Evolutionary conservation across 257 asterid species (phyloP), one percentile per base, ranked within the genome.

Genomic region (Sherardia arvensis): DNA sequence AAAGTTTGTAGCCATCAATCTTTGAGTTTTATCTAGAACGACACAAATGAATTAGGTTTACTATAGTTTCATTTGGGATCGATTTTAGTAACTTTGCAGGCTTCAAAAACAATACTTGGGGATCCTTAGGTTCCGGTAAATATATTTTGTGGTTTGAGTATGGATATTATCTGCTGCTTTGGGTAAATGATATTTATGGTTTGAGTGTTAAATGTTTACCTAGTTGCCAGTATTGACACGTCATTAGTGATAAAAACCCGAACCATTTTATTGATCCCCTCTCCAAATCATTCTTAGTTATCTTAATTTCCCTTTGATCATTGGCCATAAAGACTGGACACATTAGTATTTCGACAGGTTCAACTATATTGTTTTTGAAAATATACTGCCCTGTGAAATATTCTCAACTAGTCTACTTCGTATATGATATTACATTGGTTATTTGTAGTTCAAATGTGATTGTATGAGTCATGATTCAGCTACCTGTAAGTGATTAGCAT

Each of bases 81-180:
- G 6, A 20, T 15, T 40, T 10, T 17, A 62, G 51, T 45, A 26
- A n/a, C n/a, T 62, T 43, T 63, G 33, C 66, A 63, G 69, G 21
- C 60, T 43, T 43, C 10, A 4, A 7, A 40, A 21, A 38, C 34
- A 36, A 22, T 23, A 8, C 47, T n/a, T n/a, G 9, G 9, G 26
- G 63, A 53, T 23, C n/a, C 54, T 62, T 29, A 26, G 60, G 49
- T 53, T 21, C 14, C 21, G 23, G 32, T 61, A 20, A 51, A 14
- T 43, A 20, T 28, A 22, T 22, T 59, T 53, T 51, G 54, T 22
- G 66, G 66, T 1, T 3, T 32, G 29, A 20, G 51, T 43, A 12
- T 61, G 26, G 45, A 60, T 20, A n/a, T 10, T 17, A 27, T n/a
- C 25, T 33, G 17, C 58, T 49, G 20, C 72, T 45, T 36, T 60